A percentile compares a stretch with the other conserved stretches of the same genome.
phyloP scores from a whole-genome alignment of 2,329 filamentous ascomycete species.

The Cladosporium sp. region DNA sequence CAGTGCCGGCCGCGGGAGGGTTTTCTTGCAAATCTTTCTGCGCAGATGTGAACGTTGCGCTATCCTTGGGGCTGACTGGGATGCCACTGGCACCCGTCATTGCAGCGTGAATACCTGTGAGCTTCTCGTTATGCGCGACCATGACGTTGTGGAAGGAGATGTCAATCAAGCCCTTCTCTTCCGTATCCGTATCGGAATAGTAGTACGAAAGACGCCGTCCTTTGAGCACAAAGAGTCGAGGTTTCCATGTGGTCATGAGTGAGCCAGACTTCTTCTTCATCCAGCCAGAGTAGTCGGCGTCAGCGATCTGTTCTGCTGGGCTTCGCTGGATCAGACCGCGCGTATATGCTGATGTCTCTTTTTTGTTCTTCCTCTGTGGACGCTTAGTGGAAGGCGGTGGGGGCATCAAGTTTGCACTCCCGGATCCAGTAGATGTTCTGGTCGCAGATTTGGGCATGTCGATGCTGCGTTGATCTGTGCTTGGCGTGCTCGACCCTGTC shows the following conservation, averaged over 20 bases:
- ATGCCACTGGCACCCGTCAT: constrained; percentile 79
- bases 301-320: constrained; percentile 77
- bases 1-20: constrained; percentile 36
- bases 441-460: constrained; percentile 35
- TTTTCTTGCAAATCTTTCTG: constrained; percentile 34
- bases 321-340: constrained; percentile 77
- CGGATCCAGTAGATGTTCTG: constrained; percentile 41
- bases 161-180: constrained; percentile 94
- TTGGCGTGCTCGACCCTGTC: constrained; percentile 70
- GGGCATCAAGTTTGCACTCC: constrained; percentile 31
- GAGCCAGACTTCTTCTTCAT: constrained; percentile 99
- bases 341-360: constrained; percentile 90
- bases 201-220: constrained; percentile 92
- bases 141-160: constrained; percentile 98
- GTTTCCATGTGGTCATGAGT: constrained; percentile 97
- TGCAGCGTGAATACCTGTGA: constrained; percentile 87
- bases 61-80: constrained; percentile 52
- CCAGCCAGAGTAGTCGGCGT: constrained; percentile 94
- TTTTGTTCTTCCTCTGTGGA: constrained; percentile 58
- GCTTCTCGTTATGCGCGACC: constrained; percentile 82
- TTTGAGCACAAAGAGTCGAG: constrained; percentile 89
- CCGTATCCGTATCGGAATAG: constrained; percentile 86
- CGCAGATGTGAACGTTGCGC: constrained; percentile 35
- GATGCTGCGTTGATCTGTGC: constrained; percentile 47
- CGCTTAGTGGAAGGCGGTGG: constrained; percentile 23